A percentile compares a stretch with the other conserved stretches of the same genome.
Conservation (phyloP, 2,329 filamentous ascomycete species). For the Microsporum canis region DNA sequence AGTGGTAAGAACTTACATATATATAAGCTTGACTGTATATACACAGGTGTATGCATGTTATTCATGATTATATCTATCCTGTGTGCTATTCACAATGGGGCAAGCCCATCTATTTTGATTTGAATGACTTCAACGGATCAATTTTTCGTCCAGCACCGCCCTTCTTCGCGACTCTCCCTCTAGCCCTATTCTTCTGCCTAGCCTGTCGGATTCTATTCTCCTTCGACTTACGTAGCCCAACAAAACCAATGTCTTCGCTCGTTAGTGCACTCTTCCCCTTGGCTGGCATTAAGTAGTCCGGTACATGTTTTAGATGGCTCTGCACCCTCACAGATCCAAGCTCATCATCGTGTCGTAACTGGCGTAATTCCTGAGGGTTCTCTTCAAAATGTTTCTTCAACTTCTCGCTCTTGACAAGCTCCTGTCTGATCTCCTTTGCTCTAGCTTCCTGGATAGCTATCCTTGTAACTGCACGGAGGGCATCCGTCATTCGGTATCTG, state of each 20-base stretch:
- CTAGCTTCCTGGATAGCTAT: constrained; percentile 84
- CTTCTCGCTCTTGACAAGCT: constrained; percentile 88
- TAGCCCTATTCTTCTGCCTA: constrained; percentile 34
- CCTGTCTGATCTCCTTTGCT: constrained; percentile 74
- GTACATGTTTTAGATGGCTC: constrained; percentile 83
- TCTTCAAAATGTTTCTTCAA: constrained; percentile 93
- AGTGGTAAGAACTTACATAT: not conserved
- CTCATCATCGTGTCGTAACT: constrained; percentile 83
- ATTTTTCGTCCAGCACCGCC: constrained; percentile 49
- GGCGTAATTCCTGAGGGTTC: constrained; percentile 77
- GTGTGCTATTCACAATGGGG: not conserved
- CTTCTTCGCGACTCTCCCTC: constrained; percentile 39
- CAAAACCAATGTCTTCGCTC: constrained; percentile 60
- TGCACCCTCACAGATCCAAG: constrained; percentile 72
- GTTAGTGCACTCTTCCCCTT: constrained; percentile 60
- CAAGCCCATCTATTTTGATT: constrained; percentile 37
- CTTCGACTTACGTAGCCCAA: constrained; percentile 47
- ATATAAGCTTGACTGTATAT: not conserved
- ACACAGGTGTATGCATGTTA: not conserved
- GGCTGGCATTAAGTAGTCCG: constrained; percentile 78
- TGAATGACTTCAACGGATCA: constrained; percentile 86
- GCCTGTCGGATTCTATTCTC: constrained; percentile 44
- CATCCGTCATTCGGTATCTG: constrained; percentile 88
- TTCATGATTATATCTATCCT: not conserved
- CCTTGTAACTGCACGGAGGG: constrained; percentile 76